Evolutionary conservation across 371 early-diverging fungal genomes (phyloP), one percentile per base, ranked within the genome.

Genomic region (Thermomucor indicae-seudaticae): DNA sequence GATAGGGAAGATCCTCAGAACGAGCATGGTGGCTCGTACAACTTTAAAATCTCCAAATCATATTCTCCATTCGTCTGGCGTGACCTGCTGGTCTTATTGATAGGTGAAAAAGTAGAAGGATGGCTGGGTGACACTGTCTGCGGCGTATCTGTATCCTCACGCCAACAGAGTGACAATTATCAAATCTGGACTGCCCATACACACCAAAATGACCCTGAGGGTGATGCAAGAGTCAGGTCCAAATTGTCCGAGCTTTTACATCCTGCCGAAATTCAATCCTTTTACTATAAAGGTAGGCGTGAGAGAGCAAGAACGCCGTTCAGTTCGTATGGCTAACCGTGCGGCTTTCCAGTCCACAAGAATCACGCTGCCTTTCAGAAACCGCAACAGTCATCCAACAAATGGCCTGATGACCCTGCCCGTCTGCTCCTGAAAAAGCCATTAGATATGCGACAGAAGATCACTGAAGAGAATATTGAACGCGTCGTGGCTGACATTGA

Each of bases 21-120:
- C 66, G 80, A 81, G 54, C 72, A 84, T 49, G 91, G 91, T 45
- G 91, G 91, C 7, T 79, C 87, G 16, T 83, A 81, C 62, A 80
- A 84, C 43, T 74, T 89, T 46, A 75, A 81, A 51, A 81, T 87
- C 37, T 64, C 80, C 45, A 81, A 81, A 58, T 39, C 50, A 12
- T 64, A 82, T 25, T 69, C 82, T 6, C 60, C 70, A 17, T 40
- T 60, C 30, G 74, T 70, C 14, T 81, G 82, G 83, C 70, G 79
- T 17, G 82, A 85, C 59, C 41, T 80, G 16, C 55, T 82, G 39
- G 76, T 85, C 65, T 57, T 79, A 31, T 49, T 80, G 34, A 75
- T 85, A 44, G 83, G 82, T 17, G 82, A 80, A 53, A 70, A 76
- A 39, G 70, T 85, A 14, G 79, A 80, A 47, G 79, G 63, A 19